Conservation (phyloP, 345 rosid species). For the Jatropha curcas region DNA sequence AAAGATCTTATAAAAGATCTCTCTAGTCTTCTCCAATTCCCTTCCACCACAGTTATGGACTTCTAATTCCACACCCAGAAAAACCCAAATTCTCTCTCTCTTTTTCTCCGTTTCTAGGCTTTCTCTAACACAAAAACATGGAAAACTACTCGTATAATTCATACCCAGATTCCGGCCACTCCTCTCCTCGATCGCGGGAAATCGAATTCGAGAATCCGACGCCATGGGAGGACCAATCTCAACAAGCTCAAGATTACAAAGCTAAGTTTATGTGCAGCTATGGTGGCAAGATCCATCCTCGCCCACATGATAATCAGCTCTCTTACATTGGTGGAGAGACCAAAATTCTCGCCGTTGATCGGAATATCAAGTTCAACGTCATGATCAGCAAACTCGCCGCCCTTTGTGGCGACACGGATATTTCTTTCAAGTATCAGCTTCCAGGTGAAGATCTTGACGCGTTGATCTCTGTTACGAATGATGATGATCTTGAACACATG, state of each 20-base stretch:
- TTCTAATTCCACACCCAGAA: background rate
- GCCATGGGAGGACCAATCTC: constrained; percentile 76
- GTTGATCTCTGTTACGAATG: constrained; percentile 86
- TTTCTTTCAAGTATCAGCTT: constrained; percentile 87
- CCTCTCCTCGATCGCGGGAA: constrained; percentile 96
- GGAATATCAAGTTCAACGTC: constrained; percentile 52
- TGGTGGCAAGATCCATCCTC: constrained; percentile 92
- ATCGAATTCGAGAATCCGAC: constrained; percentile 77
- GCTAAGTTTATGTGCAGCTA: constrained; percentile 89
- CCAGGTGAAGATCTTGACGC: constrained; percentile 97
- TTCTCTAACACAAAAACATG: constrained; percentile 31
- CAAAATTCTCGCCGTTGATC: constrained; percentile 82
- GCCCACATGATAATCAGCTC: constrained; percentile 90
- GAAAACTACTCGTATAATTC: constrained; percentile 64
- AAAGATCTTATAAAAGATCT: constrained; percentile 11
- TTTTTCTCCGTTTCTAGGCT: background rate
- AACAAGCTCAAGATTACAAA: constrained; percentile 39
- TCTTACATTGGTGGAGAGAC: constrained; percentile 88
- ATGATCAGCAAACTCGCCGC: constrained; percentile 62
- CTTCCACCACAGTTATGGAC: background rate
- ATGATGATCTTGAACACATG: constrained; percentile 92
- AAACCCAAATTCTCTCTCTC: too few relatives aligned
- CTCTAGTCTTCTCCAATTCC: background rate
- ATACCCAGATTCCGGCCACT: constrained; percentile 84
- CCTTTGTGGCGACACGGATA: constrained; percentile 48